Conservation (phyloP, 2,329 filamentous ascomycete genomes). For the Calonectria hawksworthii region DNA sequence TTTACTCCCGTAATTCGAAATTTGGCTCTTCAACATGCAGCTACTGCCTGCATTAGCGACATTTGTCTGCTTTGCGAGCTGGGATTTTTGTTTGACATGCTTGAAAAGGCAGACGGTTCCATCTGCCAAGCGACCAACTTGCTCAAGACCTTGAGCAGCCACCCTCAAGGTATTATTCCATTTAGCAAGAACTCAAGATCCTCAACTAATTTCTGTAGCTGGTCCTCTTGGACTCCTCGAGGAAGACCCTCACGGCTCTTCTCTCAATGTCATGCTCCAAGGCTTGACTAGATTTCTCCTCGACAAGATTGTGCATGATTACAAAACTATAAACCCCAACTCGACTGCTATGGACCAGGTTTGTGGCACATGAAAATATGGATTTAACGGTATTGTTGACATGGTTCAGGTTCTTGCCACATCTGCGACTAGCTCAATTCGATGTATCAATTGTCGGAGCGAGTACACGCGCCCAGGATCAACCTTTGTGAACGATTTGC, state of each 20-base stretch:
- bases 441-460: conserved; percentile 88
- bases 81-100: conserved; percentile 97
- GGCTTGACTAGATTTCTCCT: conserved; percentile 88
- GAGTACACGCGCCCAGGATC: conserved; percentile 86
- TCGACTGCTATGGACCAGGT: conserved; percentile 80
- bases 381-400: not conserved
- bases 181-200: not conserved
- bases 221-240: conserved; percentile 85
- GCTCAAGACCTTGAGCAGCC: conserved; percentile 87
- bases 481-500: conserved; percentile 86
- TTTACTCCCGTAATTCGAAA: conserved; percentile 93
- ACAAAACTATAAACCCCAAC: conserved; percentile 74
- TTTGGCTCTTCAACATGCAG: conserved; percentile 88
- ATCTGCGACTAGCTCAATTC: conserved; percentile 79
- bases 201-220: conserved; percentile 59
- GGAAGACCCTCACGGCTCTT: conserved; percentile 80
- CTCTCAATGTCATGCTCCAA: conserved; percentile 87
- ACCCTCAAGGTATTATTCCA: conserved; percentile 74
- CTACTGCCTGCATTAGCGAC: conserved; percentile 85
- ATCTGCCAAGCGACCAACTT: conserved; percentile 98
- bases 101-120: conserved; percentile 93
- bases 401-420: conserved; percentile 71
- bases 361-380: not conserved
- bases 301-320: conserved; percentile 84
- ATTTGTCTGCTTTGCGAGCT: conserved; percentile 93